Conservation (phyloP, 2,329 filamentous ascomycete species). For the Colletotrichum neosansevieriae region DNA sequence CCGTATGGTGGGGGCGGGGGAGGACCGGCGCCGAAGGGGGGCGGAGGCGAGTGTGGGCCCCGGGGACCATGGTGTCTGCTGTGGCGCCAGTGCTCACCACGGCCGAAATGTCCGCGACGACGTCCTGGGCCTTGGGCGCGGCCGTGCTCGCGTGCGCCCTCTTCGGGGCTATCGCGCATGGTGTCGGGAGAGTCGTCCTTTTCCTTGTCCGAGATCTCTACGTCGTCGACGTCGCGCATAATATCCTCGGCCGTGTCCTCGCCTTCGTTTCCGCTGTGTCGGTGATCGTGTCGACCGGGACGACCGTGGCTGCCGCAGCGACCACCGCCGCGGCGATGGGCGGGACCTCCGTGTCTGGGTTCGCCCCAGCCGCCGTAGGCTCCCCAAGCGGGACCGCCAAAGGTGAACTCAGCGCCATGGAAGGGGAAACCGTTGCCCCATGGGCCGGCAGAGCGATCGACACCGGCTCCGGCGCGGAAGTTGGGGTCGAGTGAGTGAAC, state of each 20-base stretch:
- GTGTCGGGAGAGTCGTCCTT: constrained; percentile 53
- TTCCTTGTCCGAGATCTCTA: constrained; percentile 46
- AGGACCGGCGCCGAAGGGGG: constrained; percentile 44
- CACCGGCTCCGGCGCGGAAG: constrained; percentile 49
- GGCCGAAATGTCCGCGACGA: constrained; percentile 35
- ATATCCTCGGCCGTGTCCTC: constrained; percentile 21
- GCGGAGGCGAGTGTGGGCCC: constrained; percentile 41
- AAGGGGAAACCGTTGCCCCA: constrained; percentile 51
- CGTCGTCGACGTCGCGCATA: constrained; percentile 42
- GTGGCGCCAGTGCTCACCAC: constrained; percentile 30
- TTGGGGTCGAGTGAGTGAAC: constrained; percentile 50
- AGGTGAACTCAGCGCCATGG: constrained; percentile 36
- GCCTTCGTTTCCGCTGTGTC: constrained; percentile 40
- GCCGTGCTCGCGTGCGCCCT: constrained; percentile 50
- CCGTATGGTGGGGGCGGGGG: constrained; percentile 41
- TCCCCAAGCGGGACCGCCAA: constrained; percentile 34
- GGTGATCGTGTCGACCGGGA: constrained; percentile 34
- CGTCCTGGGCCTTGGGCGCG: constrained; percentile 43
- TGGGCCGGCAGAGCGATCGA: constrained; percentile 51
- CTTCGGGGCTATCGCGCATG: constrained; percentile 48
- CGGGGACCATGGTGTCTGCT: constrained; percentile 30
- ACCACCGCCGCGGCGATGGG: constrained; percentile 23
- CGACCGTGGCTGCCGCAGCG: constrained; percentile 31
- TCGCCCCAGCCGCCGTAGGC: constrained; percentile 33
- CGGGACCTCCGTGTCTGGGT: constrained; percentile 20